Evolutionary conservation across 2,329 filamentous ascomycete genomes (phyloP), one percentile per base, ranked within the genome.

Genomic region (Trichoderma sp.): DNA sequence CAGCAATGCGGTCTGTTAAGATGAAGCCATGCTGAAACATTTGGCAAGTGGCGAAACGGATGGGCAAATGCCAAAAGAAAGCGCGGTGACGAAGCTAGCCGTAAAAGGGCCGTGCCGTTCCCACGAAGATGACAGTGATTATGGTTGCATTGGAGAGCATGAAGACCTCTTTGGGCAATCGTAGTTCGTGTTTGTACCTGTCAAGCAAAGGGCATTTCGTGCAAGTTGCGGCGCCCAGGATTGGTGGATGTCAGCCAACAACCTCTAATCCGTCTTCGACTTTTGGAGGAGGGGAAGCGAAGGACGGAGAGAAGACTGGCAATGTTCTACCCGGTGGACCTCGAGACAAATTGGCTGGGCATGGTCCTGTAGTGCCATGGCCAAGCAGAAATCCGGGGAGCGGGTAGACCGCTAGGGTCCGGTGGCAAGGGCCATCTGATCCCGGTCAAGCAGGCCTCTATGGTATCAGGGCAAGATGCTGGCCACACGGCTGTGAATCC

Each of bases 401-500:
- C 71, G 71, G 71, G 71, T 73, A 73, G 66, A 67, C 71, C 66
- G 73, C 74, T 73, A 76, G 73, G 74, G 73, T 71, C 78, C 75
- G 76, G 77, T 68, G 73, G 76, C 76, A 76, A 71, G 77, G 79
- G 58, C 74, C 26, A 74, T 74, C 70, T 70, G 74, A 76, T 75
- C 77, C 77, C 76, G 75, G 77, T 76, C 75, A n/a, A 57, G 75
- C 75, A 75, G 74, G 69, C 68, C 70, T 75, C 75, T 70, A 70
- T 71, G 62, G 70, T 71, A 68, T 69, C 70, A 71, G 30, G 67
- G 64, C 70, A 26, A 68, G 39, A 56, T 75, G 73, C 74, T 78
- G 78, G 73, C 78, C 76, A 79, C 74, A 80, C 79, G 79, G 79
- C 79, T 80, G 76, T 72, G 74, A 77, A 79, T 78, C 79, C 79